Conservation (phyloP, 192 early-diverging fungal species). For the Podila epicladia region DNA sequence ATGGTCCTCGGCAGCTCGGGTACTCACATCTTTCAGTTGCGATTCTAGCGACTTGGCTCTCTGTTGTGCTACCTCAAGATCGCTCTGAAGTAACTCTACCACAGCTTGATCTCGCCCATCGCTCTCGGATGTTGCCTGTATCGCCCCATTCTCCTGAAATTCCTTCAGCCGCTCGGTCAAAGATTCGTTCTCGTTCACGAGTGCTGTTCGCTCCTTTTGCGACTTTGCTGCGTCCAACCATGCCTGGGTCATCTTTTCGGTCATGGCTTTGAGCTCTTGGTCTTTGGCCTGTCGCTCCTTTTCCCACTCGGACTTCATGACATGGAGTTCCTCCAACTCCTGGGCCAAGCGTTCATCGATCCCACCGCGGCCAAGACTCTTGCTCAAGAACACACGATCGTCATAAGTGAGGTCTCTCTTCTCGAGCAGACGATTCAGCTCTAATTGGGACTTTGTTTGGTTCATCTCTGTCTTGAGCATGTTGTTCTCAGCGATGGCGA, state of each 20-base stretch:
- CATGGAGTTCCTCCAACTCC: constrained; percentile 47
- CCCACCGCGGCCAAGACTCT: constrained; percentile 38
- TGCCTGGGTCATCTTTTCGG: constrained; percentile 49
- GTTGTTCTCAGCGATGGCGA: constrained; percentile 79
- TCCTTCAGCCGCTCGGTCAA: neutral
- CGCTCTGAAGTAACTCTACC: constrained; percentile 39
- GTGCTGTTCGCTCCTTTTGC: constrained; percentile 32
- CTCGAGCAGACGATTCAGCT: constrained; percentile 55
- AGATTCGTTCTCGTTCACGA: constrained; percentile 24
- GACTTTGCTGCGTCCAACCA: constrained; percentile 41
- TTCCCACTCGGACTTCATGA: constrained; percentile 39
- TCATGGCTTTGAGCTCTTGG: constrained; percentile 37
- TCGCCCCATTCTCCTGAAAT: neutral
- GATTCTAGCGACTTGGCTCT: constrained; percentile 27
- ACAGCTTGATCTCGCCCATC: constrained; percentile 13
- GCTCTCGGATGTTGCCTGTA: neutral
- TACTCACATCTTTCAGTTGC: constrained; percentile 47
- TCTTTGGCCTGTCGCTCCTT: constrained; percentile 50
- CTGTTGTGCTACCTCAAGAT: constrained; percentile 40
- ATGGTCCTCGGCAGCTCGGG: constrained; percentile 23
- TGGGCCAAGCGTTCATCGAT: constrained; percentile 36
- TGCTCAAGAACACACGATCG: constrained; percentile 39
- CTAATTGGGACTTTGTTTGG: constrained; percentile 68
- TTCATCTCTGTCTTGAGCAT: constrained; percentile 75
- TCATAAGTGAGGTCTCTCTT: constrained; percentile 50